phyloP scores from a whole-genome alignment of 179 eudicot genomes.

The Heliamphora pulchella region DNA sequence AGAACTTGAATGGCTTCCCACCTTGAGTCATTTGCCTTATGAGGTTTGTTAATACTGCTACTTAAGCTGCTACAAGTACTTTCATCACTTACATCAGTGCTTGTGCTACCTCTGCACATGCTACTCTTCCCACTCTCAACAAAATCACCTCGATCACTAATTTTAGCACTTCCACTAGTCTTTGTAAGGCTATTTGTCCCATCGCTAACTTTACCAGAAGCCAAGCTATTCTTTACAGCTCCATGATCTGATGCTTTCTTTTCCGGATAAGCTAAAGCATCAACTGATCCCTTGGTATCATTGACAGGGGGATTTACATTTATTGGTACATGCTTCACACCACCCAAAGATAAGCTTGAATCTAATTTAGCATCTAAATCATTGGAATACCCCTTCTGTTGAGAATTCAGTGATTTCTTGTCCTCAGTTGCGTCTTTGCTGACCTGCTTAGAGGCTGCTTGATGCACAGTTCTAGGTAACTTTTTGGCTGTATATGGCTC shows the following conservation, averaged over 20 bases:
- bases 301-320: conserved; percentile 2
- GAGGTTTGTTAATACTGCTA: conserved; percentile 73
- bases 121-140: conserved; percentile 74
- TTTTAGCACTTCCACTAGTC: conserved; percentile 63
- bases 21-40: conserved; percentile 69
- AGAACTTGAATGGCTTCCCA: conserved; percentile 92
- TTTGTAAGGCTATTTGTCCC: conserved; percentile 46
- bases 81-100: conserved; percentile 83
- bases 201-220: conserved; percentile 48
- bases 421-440: conserved; percentile 26
- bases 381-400: conserved; percentile 29
- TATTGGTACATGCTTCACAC: conserved; percentile 25
- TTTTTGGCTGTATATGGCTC: conserved; percentile 19
- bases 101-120: conserved; percentile 66
- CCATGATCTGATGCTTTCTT: conserved; percentile 24
- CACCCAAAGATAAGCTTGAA: conserved; percentile 39
- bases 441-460: conserved; percentile 24
- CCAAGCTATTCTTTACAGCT: conserved; percentile 30
- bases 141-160: conserved; percentile 48
- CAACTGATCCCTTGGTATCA: conserved; percentile 15
- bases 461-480: conserved; percentile 18
- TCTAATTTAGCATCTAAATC: conserved; percentile 41
- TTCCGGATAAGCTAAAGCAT: conserved; percentile 20
- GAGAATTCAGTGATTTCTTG: conserved; percentile 26
- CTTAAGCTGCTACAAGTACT: conserved; percentile 82